phyloP scores from a whole-genome alignment of 2,329 filamentous ascomycete species.

The Diaporthe citriasiana region DNA sequence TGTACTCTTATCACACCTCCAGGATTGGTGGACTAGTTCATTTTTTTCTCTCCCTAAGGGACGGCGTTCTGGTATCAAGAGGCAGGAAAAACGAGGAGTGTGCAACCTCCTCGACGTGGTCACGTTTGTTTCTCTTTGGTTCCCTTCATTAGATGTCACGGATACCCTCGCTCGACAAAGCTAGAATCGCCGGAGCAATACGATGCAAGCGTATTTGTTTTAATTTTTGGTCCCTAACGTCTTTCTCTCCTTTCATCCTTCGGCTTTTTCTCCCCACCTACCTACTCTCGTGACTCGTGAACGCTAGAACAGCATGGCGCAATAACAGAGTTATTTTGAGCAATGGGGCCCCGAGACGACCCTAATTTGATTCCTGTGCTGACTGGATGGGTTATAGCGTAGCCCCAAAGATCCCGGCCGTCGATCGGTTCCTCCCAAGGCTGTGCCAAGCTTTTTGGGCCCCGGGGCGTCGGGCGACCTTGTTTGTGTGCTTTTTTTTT shows the following conservation, averaged over 20 bases:
- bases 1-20: neutral
- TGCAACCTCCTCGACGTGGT: neutral
- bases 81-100: neutral
- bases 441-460: conserved; percentile 29
- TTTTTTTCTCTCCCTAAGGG: neutral
- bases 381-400: neutral
- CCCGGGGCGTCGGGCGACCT: neutral
- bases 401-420: neutral
- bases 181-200: neutral
- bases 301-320: neutral
- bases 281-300: conserved; percentile 17
- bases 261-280: neutral
- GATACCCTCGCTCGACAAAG: conserved; percentile 24
- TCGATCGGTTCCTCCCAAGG: conserved; percentile 23
- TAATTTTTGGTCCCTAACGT: neutral
- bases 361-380: conserved; percentile 10
- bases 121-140: neutral
- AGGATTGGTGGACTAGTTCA: conserved; percentile 2
- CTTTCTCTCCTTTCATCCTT: neutral
- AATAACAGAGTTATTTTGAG: conserved; percentile 29
- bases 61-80: conserved; percentile 5
- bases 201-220: neutral
- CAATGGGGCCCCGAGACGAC: neutral
- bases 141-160: neutral
- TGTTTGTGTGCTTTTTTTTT: neutral